phyloP scores from a whole-genome alignment of 1,284 basidiomycete genomes.

The Ustilago lituana region DNA sequence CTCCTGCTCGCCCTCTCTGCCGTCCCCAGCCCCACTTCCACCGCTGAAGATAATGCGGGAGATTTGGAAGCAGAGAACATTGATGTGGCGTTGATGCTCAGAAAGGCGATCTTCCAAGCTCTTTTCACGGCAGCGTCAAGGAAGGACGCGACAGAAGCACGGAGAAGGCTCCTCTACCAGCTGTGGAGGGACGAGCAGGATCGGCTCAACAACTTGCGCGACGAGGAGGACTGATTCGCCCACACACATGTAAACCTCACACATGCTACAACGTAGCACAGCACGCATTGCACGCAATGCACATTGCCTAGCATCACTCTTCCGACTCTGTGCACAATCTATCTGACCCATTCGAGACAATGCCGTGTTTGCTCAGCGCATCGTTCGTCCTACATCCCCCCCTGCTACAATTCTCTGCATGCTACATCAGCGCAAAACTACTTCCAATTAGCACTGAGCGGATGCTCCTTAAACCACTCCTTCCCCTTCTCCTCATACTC shows the following conservation, averaged over 20 bases:
- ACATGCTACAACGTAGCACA: too few species aligned
- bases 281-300: too few species aligned
- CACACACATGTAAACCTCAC: too few species aligned
- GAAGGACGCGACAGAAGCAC: slow-evolving; percentile 78
- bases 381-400: too few species aligned
- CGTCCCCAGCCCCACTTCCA: slow-evolving; percentile 19
- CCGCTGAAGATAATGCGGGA: slow-evolving; percentile 11
- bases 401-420: too few species aligned
- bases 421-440: too few species aligned
- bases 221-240: background rate
- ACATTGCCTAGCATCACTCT: too few species aligned
- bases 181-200: slow-evolving; percentile 75
- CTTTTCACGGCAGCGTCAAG: slow-evolving; percentile 82
- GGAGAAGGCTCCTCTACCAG: slow-evolving; percentile 82
- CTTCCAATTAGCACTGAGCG: slow-evolving; percentile 40
- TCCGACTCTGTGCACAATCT: too few species aligned
- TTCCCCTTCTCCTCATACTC: slow-evolving; percentile 93
- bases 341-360: too few species aligned
- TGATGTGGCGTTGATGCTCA: slow-evolving; percentile 68
- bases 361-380: too few species aligned
- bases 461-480: slow-evolving; percentile 74
- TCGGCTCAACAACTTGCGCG: slow-evolving; percentile 25
- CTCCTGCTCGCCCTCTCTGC: slow-evolving; percentile 38
- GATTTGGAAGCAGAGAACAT: slow-evolving; percentile 3
- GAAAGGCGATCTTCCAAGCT: slow-evolving; percentile 73